These are phyloP conservation scores for Xylariales sp. DNA, from an alignment of 2,329 filamentous ascomycete species.

Conservation along the genomic window DNA sequence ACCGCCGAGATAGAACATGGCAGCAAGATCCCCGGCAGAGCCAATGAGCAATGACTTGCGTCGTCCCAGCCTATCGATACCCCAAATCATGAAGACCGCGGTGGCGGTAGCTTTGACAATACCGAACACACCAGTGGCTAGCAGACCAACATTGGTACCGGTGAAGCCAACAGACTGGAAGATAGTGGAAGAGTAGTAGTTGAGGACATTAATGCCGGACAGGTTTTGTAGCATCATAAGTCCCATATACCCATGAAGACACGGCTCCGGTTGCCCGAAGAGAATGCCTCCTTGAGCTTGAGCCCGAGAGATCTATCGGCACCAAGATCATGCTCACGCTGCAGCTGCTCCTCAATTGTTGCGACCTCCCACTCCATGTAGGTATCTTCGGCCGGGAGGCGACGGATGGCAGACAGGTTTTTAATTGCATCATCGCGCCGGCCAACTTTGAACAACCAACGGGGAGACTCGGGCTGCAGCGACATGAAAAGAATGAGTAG, in stretches of 20 bases:
- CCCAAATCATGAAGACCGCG: slow-evolving; percentile 41
- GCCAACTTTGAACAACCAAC: slow-evolving; percentile 18
- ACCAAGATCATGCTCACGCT: slow-evolving; percentile 29
- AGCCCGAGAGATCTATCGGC: slow-evolving; percentile 23
- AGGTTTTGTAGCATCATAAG: slow-evolving; percentile 21
- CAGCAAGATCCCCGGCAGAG: slow-evolving; percentile 12
- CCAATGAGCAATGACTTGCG: slow-evolving; percentile 15
- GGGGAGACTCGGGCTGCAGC: slow-evolving; percentile 15
- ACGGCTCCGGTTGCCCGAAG: neutral
- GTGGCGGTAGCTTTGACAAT: slow-evolving; percentile 70
- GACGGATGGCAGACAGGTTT: slow-evolving; percentile 14
- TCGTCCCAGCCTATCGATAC: slow-evolving; percentile 17
- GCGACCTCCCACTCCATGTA: slow-evolving; percentile 21
- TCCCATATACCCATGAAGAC: neutral
- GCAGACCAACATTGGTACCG: slow-evolving; percentile 38
- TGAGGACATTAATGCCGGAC: slow-evolving; percentile 60
- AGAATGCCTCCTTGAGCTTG: slow-evolving; percentile 21
- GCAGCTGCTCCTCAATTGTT: slow-evolving; percentile 24
- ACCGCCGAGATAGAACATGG: slow-evolving; percentile 17
- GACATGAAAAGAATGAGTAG: slow-evolving; percentile 20
- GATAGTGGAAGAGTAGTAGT: slow-evolving; percentile 68
- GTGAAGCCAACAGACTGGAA: slow-evolving; percentile 51
- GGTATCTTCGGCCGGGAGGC: slow-evolving; percentile 18
- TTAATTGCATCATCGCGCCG: slow-evolving; percentile 11
- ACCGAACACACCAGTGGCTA: slow-evolving; percentile 72